These are phyloP conservation scores for Naganishia vaughanmartiniae DNA, from an alignment of 768 basidiomycete genomes.

Conservation along the genomic window DNA sequence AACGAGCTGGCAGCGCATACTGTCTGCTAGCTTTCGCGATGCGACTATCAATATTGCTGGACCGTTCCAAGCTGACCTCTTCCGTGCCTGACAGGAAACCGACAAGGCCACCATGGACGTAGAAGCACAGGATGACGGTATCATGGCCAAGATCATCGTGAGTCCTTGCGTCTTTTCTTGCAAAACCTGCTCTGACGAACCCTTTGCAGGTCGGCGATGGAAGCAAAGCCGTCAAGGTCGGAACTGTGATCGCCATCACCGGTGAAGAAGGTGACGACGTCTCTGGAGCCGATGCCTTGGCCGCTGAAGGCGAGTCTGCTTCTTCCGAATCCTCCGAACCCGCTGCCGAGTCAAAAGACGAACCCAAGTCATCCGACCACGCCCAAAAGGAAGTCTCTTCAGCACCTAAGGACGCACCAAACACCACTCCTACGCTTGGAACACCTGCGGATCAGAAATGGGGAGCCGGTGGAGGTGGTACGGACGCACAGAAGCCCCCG, in stretches of 20 bases:
- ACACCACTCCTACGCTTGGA: slow-evolving; percentile 41
- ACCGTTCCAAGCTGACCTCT: neutral
- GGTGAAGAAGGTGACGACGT: slow-evolving; percentile 95
- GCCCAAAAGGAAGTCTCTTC: slow-evolving; percentile 58
- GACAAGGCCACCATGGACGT: slow-evolving; percentile 99
- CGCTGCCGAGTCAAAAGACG: slow-evolving; percentile 54
- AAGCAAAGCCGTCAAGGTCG: slow-evolving; percentile 80
- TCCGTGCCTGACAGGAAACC: slow-evolving; percentile 68
- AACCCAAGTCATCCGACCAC: slow-evolving; percentile 49
- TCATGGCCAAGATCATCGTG: slow-evolving; percentile 95
- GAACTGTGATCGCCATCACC: slow-evolving; percentile 81
- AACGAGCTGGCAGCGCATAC: too few relatives aligned
- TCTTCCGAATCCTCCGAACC: slow-evolving; percentile 42
- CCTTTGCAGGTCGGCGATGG: slow-evolving; percentile 69
- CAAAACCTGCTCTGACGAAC: neutral
- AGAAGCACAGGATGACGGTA: slow-evolving; percentile 95
- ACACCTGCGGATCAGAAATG: slow-evolving; percentile 61
- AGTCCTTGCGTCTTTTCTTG: slow-evolving; percentile 44
- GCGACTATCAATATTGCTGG: too few relatives aligned
- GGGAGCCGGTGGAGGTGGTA: slow-evolving; percentile 41
- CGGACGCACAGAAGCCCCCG: slow-evolving; percentile 42
- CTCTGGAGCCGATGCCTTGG: slow-evolving; percentile 73
- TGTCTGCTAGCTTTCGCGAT: too few relatives aligned
- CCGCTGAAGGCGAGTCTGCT: slow-evolving; percentile 60
- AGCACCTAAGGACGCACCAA: slow-evolving; percentile 30